Percentiles rank a stretch among this genome's conserved stretches.
phyloP scores from a whole-genome alignment of 108 stramenopile genomes.

The Aureococcus anophagefferens region DNA sequence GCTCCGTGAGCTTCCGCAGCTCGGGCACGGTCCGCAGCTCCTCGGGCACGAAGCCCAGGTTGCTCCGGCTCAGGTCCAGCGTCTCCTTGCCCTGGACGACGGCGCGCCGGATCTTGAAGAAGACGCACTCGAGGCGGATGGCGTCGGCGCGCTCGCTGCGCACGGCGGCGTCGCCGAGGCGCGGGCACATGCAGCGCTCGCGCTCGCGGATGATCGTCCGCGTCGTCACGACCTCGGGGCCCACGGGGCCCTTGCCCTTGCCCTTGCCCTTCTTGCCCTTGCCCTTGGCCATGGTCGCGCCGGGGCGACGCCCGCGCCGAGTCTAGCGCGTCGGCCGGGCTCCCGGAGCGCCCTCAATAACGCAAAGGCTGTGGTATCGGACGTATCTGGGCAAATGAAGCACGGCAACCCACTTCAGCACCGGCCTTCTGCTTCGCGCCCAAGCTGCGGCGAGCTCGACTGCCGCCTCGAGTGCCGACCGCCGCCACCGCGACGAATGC shows the following conservation, averaged over 20 bases:
- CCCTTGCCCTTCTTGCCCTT: conserved; percentile 26
- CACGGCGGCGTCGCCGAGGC: conserved; percentile 33
- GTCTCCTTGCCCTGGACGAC: conserved; percentile 12
- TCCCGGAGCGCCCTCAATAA: too few relatives aligned
- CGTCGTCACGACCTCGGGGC: conserved; percentile 27
- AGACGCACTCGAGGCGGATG: conserved; percentile 21
- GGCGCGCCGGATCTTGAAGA: conserved; percentile 13
- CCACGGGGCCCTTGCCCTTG: conserved; percentile 18
- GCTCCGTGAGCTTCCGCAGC: conserved; percentile 11
- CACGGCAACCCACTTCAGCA: too few relatives aligned
- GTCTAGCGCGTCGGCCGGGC: too few relatives aligned
- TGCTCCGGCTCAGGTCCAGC: conserved; percentile 15
- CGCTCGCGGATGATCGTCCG: conserved; percentile 25
- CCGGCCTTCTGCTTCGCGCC: too few relatives aligned
- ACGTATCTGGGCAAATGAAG: too few relatives aligned
- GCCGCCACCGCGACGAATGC: too few relatives aligned
- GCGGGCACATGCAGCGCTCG: conserved; percentile 33
- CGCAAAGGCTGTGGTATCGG: too few relatives aligned
- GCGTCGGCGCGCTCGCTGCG: conserved; percentile 18
- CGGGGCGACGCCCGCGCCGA: too few relatives aligned
- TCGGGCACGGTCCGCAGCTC: conserved; percentile 15
- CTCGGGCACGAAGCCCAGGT: conserved; percentile 23
- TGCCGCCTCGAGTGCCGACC: too few relatives aligned
- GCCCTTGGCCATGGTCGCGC: not conserved
- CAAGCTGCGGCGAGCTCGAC: too few relatives aligned